Evolutionary conservation across 371 early-diverging fungal genomes (phyloP).

Genomic region (Nosema muscidifuracis): DNA sequence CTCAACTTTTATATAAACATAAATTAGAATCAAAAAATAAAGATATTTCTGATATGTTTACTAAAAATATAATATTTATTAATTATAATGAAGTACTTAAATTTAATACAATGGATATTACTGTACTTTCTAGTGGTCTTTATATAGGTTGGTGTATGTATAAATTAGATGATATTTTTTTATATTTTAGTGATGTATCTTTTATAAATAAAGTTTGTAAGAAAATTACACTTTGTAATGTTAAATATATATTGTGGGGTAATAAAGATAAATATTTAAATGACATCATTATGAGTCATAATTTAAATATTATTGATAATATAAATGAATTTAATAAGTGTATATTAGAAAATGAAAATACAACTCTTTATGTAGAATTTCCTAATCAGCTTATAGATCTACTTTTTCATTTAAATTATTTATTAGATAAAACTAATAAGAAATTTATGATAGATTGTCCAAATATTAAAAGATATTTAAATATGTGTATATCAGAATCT

Average conservation of each 20-base stretch:
- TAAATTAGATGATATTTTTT: not conserved
- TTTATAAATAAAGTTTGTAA: not conserved
- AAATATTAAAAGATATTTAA: not conserved
- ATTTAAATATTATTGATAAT: no score
- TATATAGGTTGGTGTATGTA: not conserved
- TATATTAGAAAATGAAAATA: no score
- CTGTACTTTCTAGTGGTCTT: not conserved
- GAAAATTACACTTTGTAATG: not conserved
- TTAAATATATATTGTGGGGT: conserved; percentile 1
- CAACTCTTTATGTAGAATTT: not conserved
- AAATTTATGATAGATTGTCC: not conserved
- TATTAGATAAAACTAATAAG: not conserved
- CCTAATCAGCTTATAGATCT: not conserved
- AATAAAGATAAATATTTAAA: no score
- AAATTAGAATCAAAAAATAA: not conserved
- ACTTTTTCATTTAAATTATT: not conserved
- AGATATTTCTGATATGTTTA: not conserved
- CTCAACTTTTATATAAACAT: conserved; percentile 44
- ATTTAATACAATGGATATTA: not conserved
- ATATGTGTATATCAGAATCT: not conserved
- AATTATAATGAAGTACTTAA: not conserved
- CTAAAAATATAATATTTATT: not conserved
- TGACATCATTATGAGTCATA: no score
- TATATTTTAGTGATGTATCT: not conserved
- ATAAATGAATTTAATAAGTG: no score